Evolutionary conservation across 352 stramenopile species (phyloP).

Genomic region (Thraustochytrium striatum): DNA sequence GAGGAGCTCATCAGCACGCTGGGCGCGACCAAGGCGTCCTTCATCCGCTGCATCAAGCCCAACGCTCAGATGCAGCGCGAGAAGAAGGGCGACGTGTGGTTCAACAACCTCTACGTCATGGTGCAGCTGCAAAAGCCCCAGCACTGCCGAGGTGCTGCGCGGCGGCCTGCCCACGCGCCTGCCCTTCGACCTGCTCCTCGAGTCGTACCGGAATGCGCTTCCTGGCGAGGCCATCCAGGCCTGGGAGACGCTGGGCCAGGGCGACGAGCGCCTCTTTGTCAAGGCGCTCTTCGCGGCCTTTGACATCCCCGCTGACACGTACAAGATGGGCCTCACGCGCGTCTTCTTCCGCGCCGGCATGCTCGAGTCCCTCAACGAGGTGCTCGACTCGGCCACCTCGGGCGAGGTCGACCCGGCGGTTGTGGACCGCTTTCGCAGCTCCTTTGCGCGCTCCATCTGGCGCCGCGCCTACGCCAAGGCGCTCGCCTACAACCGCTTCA

Average conservation of each 20-base stretch:
- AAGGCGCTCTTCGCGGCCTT: slow-evolving; percentile 39
- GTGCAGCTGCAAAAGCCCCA: slow-evolving; percentile 34
- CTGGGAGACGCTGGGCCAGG: background rate
- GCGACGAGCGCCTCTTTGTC: slow-evolving; percentile 32
- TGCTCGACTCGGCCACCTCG: background rate
- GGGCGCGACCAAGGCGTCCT: slow-evolving; percentile 74
- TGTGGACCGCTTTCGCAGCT: background rate
- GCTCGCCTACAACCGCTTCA: background rate
- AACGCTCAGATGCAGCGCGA: slow-evolving; percentile 57
- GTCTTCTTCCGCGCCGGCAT: slow-evolving; percentile 46
- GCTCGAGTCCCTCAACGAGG: slow-evolving; percentile 19
- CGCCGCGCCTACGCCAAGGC: background rate
- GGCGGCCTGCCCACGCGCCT: slow-evolving; percentile 38
- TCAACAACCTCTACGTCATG: slow-evolving; percentile 31
- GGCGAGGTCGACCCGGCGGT: background rate
- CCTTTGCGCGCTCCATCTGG: background rate
- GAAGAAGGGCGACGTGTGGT: background rate
- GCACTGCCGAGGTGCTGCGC: slow-evolving; percentile 32
- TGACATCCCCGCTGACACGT: background rate
- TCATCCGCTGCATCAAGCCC: slow-evolving; percentile 83
- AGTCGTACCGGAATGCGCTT: background rate
- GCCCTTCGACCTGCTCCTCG: background rate
- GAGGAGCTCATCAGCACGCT: slow-evolving; percentile 74
- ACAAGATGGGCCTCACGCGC: slow-evolving; percentile 43
- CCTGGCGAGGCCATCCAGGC: background rate